Conservation (phyloP, 805 yeast genomes). For the Kluyveromyces nonfermentans region DNA sequence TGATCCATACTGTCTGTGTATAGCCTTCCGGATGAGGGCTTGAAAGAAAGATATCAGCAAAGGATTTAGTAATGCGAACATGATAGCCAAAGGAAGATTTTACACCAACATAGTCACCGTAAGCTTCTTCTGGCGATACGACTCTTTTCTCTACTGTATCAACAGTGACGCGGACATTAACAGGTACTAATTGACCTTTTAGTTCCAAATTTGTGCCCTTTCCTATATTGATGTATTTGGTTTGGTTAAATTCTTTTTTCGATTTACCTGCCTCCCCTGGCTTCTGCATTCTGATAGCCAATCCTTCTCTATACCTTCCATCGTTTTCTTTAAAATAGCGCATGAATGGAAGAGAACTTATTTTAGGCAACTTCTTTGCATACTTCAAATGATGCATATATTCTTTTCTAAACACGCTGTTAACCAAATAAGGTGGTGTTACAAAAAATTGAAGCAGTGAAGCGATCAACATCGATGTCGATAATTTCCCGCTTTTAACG, state of each 20-base stretch:
- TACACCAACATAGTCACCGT: slow-evolving; percentile 49
- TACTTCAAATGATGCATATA: slow-evolving; percentile 41
- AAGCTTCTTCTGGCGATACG: slow-evolving; percentile 65
- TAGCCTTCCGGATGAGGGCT: slow-evolving; percentile 60
- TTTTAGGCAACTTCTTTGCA: slow-evolving; percentile 62
- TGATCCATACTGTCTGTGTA: slow-evolving; percentile 52
- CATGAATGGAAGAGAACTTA: slow-evolving; percentile 72
- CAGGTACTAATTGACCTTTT: slow-evolving; percentile 53
- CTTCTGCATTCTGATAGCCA: slow-evolving; percentile 34
- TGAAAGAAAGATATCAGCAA: slow-evolving; percentile 63
- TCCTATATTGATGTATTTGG: slow-evolving; percentile 76
- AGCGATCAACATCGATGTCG: slow-evolving; percentile 48
- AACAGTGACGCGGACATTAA: slow-evolving; percentile 73
- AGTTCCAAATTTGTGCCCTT: slow-evolving; percentile 49
- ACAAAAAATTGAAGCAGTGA: slow-evolving; percentile 68
- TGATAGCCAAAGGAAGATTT: slow-evolving; percentile 60
- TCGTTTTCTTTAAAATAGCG: slow-evolving; percentile 32
- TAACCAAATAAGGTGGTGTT: slow-evolving; percentile 74
- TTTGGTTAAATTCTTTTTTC: slow-evolving; percentile 44
- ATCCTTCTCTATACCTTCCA: slow-evolving; percentile 51
- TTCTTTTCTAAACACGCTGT: slow-evolving; percentile 47
- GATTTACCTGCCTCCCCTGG: slow-evolving; percentile 28
- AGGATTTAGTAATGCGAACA: slow-evolving; percentile 55
- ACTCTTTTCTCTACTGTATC: slow-evolving; percentile 51
- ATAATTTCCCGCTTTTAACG: slow-evolving; percentile 12